Evolutionary conservation across 2,329 filamentous ascomycete species (phyloP), one percentile per base, ranked within the genome.

Genomic region (Chaetomium sp.): DNA sequence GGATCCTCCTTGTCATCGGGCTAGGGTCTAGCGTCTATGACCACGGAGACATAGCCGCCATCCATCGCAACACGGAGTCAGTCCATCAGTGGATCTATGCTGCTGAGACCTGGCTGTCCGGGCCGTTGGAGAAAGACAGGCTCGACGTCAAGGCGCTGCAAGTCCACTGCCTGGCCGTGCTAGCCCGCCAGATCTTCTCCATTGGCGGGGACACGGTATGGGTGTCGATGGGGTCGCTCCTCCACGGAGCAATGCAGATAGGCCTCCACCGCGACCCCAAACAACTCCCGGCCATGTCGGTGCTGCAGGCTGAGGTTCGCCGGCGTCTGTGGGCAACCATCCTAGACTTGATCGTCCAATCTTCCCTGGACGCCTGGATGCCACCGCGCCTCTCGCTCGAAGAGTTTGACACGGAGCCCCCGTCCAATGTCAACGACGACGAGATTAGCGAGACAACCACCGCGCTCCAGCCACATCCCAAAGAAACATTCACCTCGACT

Each of bases 181-280:
- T 81, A 2, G 77, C 75, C 1, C 74, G 79, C 0, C 77, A 81
- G 65, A 73, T 78, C n/a, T 78, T 78, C 63, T 77, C 75, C 1
- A 71, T 80, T 7, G 77, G 78, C 12, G 78, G 76, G 1, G 79
- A 80, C 51, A 69, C 78, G 6, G 72, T 77, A 0, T 82, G 79
- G 79, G 74, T 77, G 51, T 78, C 78, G 3, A 73, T 72, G 42
- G 79, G 80, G 0, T 77, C 78, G 0, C 74, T 82, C 0, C 60
- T 81, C 9, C 75, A 78, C 53, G 70, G 63, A n/a, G 78, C 78
- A 9, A 81, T 81, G 78, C 76, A 80, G 57, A 76, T 81, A n/a
- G 79, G 78, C 2, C 65, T 82, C 6, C 78, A 82, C 66, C 77
- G 78, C 9, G 79, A 82, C 53, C 79, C 80, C 0, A 75, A 73